Base-by-base conservation (phyloP, 192 early-diverging fungal species). In the Coemansia sp. region DNA sequence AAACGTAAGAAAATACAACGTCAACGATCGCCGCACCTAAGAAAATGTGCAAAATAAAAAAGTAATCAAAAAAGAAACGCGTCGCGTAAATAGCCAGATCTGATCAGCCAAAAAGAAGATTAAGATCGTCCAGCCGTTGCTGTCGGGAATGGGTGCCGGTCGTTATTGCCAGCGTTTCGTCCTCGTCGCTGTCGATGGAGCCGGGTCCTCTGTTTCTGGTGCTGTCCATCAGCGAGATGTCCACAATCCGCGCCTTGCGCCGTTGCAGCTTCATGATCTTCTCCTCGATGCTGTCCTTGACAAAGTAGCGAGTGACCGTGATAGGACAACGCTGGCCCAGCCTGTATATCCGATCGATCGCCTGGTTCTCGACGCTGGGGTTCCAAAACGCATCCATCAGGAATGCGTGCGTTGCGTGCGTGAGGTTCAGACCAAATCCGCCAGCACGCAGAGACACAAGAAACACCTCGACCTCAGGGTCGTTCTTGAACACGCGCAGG, bases 331-430 rank as follows among this genome's bases (percentile, higher is more conserved):
- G 76, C 71, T 93, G 92, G 28, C 92, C 92, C 29, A 93, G 86
- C 7, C 92, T 85, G 68, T 93, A 89, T 4, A 93, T 88, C 42
- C 92, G 86, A 71, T 93, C 92, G 22, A 93, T 89, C 0, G 92
- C 92, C 75, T 93, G 91, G 18, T 85, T 67, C 74, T 93, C 90
- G 18, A 90, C 85, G 20, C 88, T 87, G 59, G 85, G 89, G 66
- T 92, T 93, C 91, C 90, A 91, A 80, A 88, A 91, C 12, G 89
- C 88, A 61, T 91, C 91, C 83, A 91, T 83, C 70, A 92, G 66
- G 33, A 87, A 85, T 28, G 91, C 90, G 7, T 87, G 83, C 48
- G 73, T 87, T 3, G 92, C 92, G n/a, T 85, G 83, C 1, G 90
- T 91, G 66, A 93, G 72, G 56, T 92, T 93, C 54, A 93, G 77